phyloP scores from a whole-genome alignment of 2,329 filamentous ascomycete genomes.

The Curvularia eragrostidis region DNA sequence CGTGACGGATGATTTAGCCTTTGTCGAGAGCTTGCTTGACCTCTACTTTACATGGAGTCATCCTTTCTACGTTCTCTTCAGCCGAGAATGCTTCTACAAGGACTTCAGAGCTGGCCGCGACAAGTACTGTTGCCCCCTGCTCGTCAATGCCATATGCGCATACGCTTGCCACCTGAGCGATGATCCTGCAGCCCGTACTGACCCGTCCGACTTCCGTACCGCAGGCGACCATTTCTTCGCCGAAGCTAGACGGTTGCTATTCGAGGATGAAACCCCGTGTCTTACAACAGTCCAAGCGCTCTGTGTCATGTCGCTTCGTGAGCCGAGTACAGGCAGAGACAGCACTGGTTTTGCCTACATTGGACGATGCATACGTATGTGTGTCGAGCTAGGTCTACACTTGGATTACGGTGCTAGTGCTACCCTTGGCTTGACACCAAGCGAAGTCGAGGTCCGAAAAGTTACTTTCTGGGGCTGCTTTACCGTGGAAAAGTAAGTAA shows the following conservation, averaged over 20 bases:
- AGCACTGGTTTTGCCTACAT: constrained; percentile 76
- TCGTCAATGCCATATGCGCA: constrained; percentile 70
- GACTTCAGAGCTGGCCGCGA: constrained; percentile 68
- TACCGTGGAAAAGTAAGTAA: constrained; percentile 56
- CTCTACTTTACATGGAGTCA: constrained; percentile 77
- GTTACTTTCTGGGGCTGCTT: constrained; percentile 63
- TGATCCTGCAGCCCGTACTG: constrained; percentile 67
- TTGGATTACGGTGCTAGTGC: constrained; percentile 50
- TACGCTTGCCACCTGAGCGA: constrained; percentile 73
- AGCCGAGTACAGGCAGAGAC: constrained; percentile 75
- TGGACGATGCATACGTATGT: constrained; percentile 74
- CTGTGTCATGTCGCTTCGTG: constrained; percentile 76
- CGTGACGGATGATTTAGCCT: constrained; percentile 63
- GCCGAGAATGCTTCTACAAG: constrained; percentile 72
- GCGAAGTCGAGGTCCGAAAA: constrained; percentile 58
- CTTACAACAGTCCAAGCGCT: constrained; percentile 77
- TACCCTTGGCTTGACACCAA: constrained; percentile 42
- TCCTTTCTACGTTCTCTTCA: constrained; percentile 75
- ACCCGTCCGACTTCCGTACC: constrained; percentile 66
- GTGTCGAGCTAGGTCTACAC: constrained; percentile 74
- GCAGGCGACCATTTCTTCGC: constrained; percentile 78
- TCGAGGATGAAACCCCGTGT: constrained; percentile 63
- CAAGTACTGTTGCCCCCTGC: constrained; percentile 71
- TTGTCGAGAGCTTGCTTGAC: constrained; percentile 69
- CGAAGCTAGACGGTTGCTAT: constrained; percentile 68